These are phyloP conservation scores for Euphorbia celastroides DNA, from an alignment of 441 rosid species.

Conservation along the genomic window DNA sequence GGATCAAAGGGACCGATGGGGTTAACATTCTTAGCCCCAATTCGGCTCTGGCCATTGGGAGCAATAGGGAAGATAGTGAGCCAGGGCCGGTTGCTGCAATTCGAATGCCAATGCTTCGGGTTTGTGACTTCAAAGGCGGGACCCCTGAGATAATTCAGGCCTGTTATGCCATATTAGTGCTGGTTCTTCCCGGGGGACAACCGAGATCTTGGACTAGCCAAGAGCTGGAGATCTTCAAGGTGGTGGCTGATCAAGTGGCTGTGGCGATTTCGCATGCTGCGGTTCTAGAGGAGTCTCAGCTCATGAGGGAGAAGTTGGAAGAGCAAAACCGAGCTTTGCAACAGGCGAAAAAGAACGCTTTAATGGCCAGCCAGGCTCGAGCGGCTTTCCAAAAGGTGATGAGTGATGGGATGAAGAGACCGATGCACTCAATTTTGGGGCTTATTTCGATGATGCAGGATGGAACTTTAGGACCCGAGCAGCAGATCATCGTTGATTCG, in stretches of 20 bases:
- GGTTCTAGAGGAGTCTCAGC: constrained; percentile 90
- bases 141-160: constrained; percentile 69
- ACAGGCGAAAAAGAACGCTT: constrained; percentile 56
- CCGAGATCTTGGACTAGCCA: constrained; percentile 72
- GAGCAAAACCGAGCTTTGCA: constrained; percentile 85
- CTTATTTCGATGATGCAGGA: constrained; percentile 75
- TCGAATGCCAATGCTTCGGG: constrained; percentile 92
- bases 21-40: constrained; percentile 56
- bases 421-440: constrained; percentile 80
- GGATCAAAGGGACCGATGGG: constrained; percentile 50
- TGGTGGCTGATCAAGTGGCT: constrained; percentile 95
- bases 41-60: constrained; percentile 59
- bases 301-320: constrained; percentile 81
- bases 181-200: constrained; percentile 74
- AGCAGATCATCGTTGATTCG: constrained; percentile 62
- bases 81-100: constrained; percentile 83
- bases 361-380: constrained; percentile 91
- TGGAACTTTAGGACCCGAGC: constrained; percentile 51
- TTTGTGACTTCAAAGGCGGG: constrained; percentile 80
- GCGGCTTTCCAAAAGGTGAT: constrained; percentile 74
- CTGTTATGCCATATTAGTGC: constrained; percentile 73
- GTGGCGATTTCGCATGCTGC: constrained; percentile 98
- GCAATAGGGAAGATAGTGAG: constrained; percentile 45
- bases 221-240: constrained; percentile 84
- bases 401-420: constrained; percentile 92